Conservation (phyloP, 1,284 basidiomycete species). For the Cerrena zonata region DNA sequence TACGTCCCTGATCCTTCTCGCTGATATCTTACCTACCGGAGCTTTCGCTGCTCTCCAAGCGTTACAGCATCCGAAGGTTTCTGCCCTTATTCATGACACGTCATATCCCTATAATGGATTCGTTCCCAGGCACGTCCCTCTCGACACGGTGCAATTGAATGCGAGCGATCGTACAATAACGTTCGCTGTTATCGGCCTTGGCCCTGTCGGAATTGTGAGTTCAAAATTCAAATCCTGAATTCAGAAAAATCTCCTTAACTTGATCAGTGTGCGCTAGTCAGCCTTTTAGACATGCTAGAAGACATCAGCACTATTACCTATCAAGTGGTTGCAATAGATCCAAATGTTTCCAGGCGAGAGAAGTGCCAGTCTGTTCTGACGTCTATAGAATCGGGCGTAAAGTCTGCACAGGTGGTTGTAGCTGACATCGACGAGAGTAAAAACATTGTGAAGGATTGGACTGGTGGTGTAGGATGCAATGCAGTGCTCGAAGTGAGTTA, state of each 20-base stretch:
- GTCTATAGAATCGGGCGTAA: slow-evolving; percentile 33
- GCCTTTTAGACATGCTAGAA: slow-evolving; percentile 57
- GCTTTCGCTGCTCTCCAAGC: slow-evolving; percentile 72
- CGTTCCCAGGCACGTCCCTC: slow-evolving; percentile 19
- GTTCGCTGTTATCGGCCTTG: slow-evolving; percentile 67
- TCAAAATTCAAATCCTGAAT: too few relatives aligned
- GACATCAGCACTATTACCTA: slow-evolving; percentile 35
- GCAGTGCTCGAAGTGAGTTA: slow-evolving; percentile 59
- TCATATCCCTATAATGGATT: slow-evolving; percentile 50
- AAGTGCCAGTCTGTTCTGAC: slow-evolving; percentile 54
- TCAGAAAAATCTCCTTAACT: too few relatives aligned
- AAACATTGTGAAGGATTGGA: slow-evolving; percentile 44
- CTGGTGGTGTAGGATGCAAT: slow-evolving; percentile 53
- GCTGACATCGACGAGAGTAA: slow-evolving; percentile 48
- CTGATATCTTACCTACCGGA: slow-evolving; percentile 76
- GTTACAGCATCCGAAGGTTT: slow-evolving; percentile 63
- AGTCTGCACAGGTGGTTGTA: slow-evolving; percentile 43
- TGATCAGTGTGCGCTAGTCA: slow-evolving; percentile 51
- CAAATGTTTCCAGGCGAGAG: slow-evolving; percentile 45
- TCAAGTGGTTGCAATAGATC: slow-evolving; percentile 61
- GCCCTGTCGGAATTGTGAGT: slow-evolving; percentile 67
- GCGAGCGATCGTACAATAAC: slow-evolving; percentile 44
- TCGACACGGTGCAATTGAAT: slow-evolving; percentile 21
- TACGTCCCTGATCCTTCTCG: slow-evolving; percentile 65
- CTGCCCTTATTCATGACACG: slow-evolving; percentile 48